A percentile compares a stretch with the other conserved stretches of the same genome.
Evolutionary conservation across 1,284 basidiomycete species (phyloP).

Genomic region (Sanghuangporus sanghuang): DNA sequence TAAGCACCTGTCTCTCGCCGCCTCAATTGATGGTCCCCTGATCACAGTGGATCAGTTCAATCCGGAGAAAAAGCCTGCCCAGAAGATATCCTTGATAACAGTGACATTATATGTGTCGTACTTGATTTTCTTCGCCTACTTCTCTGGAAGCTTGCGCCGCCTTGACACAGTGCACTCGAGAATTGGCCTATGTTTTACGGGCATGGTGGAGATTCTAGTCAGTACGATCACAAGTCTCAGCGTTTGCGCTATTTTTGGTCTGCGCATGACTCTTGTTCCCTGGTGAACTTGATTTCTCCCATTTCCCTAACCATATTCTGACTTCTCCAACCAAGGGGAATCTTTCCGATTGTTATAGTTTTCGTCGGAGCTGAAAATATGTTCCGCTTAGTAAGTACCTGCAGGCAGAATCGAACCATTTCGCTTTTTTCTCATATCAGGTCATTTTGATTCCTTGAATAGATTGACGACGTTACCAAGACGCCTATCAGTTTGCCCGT

Average conservation of each 20-base stretch:
- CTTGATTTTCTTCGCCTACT: conserved; percentile 71
- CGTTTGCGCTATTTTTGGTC: conserved; percentile 82
- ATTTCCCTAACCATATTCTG: background rate
- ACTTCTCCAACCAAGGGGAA: conserved; percentile 45
- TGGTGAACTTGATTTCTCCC: conserved; percentile 47
- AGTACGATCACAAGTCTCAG: conserved; percentile 92
- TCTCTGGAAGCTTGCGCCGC: conserved; percentile 71
- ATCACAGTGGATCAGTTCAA: conserved; percentile 28
- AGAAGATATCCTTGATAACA: conserved; percentile 54
- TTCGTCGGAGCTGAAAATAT: conserved; percentile 98
- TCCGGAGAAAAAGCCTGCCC: conserved; percentile 20
- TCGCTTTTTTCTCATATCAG: conserved; percentile 2
- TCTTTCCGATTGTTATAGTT: conserved; percentile 90
- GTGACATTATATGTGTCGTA: conserved; percentile 79
- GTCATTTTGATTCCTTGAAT: conserved; percentile 7
- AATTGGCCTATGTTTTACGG: conserved; percentile 90
- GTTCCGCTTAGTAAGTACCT: conserved; percentile 76
- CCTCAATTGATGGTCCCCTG: background rate
- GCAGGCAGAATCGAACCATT: conserved; percentile 2
- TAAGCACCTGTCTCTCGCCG: conserved; percentile 28
- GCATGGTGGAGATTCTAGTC: conserved; percentile 84
- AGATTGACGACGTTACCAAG: conserved; percentile 87
- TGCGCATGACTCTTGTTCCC: conserved; percentile 83
- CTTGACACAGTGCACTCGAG: conserved; percentile 88
- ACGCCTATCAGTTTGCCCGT: conserved; percentile 89